Evolutionary conservation across 768 basidiomycete genomes (phyloP).

Genomic region (Lyophyllum decastes): DNA sequence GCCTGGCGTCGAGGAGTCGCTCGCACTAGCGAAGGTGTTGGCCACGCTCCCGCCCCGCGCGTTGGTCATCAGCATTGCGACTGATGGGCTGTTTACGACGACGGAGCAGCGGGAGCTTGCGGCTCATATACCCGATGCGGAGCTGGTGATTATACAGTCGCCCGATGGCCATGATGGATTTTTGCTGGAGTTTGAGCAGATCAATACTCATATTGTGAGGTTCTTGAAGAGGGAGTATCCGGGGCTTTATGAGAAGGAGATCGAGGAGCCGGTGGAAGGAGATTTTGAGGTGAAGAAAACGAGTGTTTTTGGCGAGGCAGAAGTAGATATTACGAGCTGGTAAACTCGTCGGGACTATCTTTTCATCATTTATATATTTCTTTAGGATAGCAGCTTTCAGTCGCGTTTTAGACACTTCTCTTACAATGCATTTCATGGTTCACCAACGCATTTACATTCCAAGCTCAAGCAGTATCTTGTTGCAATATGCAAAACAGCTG

Average conservation of each 20-base stretch:
- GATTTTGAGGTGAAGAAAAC: constrained; percentile 85
- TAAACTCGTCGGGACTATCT: background rate
- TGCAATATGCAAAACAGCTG: no score
- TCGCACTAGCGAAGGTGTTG: constrained; percentile 49
- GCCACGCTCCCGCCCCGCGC: constrained; percentile 74
- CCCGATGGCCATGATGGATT: constrained; percentile 98
- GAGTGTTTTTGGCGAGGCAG: constrained; percentile 96
- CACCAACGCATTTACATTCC: no score
- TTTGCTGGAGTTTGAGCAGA: constrained; percentile 92
- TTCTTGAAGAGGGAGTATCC: constrained; percentile 78
- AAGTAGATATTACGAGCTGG: constrained; percentile 59
- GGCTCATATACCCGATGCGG: constrained; percentile 71
- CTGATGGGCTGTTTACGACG: constrained; percentile 93
- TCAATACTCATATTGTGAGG: constrained; percentile 74
- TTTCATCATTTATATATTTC: no score
- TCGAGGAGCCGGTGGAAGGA: constrained; percentile 25
- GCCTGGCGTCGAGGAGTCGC: background rate
- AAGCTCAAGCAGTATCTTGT: no score
- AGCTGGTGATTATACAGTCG: constrained; percentile 78
- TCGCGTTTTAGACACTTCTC: no score
- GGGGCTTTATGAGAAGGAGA: constrained; percentile 50
- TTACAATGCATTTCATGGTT: no score
- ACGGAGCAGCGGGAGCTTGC: constrained; percentile 86
- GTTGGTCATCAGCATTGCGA: constrained; percentile 86
- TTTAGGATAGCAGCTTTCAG: no score